Percentiles rank a stretch among this genome's conserved stretches.
Evolutionary conservation across 176 grass and related monocot genomes (phyloP).

Genomic region (Avena eriantha): DNA sequence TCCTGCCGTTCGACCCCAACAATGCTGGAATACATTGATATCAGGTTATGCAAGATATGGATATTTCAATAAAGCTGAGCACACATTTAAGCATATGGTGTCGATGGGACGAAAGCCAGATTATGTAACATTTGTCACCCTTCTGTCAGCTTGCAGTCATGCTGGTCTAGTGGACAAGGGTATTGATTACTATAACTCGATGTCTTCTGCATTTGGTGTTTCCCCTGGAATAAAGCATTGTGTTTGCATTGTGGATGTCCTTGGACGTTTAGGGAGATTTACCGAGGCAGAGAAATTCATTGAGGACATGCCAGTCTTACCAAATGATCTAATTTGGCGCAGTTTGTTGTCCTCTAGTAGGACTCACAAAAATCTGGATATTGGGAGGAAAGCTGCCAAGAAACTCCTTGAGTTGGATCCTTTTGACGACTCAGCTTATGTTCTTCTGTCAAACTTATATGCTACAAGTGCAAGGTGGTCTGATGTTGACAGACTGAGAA

Average conservation of each 20-base stretch:
- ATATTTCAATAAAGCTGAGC: conserved; percentile 72
- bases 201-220: conserved; percentile 66
- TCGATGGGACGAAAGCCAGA: conserved; percentile 62
- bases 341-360: conserved; percentile 87
- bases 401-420: conserved; percentile 83
- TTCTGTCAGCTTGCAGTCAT: conserved; percentile 89
- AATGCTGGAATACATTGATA: conserved; percentile 91
- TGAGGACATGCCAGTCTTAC: conserved; percentile 66
- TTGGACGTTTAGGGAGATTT: conserved; percentile 74
- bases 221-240: conserved; percentile 86
- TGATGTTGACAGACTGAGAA: conserved; percentile 80
- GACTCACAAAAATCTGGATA: conserved; percentile 74
- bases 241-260: conserved; percentile 86
- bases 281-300: conserved; percentile 73
- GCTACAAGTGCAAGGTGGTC: conserved; percentile 71
- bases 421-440: conserved; percentile 88
- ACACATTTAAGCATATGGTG: conserved; percentile 76
- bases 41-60: conserved; percentile 82
- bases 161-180: conserved; percentile 75
- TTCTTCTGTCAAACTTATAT: conserved; percentile 87
- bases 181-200: conserved; percentile 69
- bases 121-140: conserved; percentile 79
- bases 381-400: conserved; percentile 72
- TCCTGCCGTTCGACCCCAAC: conserved; percentile 53
- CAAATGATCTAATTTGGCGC: conserved; percentile 87